Evolutionary conservation across 2,329 filamentous ascomycete genomes (phyloP).

Genomic region (Amauroascus verrucosus): DNA sequence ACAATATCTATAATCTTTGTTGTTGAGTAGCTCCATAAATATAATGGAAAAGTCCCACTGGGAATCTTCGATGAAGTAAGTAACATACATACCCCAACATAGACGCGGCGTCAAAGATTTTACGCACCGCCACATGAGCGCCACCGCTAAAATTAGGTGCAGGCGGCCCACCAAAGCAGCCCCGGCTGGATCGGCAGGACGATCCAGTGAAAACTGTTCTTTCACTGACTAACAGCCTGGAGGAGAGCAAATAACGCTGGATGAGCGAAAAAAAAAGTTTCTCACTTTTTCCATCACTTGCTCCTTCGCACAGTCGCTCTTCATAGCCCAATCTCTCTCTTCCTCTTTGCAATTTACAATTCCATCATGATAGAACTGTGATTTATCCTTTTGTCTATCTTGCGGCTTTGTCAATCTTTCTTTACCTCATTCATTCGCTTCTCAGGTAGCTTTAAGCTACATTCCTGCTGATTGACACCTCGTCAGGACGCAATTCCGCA

Average conservation of each 20-base stretch:
- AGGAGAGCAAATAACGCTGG: neutral
- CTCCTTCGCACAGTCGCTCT: neutral
- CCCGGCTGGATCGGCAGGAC: conserved; percentile 6
- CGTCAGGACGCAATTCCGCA: neutral
- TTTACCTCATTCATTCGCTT: neutral
- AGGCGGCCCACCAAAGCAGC: neutral
- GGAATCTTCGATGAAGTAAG: too few relatives aligned
- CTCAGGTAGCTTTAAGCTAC: neutral
- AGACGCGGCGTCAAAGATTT: neutral
- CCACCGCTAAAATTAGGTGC: conserved; percentile 9
- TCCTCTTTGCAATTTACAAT: neutral
- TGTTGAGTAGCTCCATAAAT: too few relatives aligned
- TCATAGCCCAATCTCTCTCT: neutral
- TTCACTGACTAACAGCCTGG: conserved; percentile 3
- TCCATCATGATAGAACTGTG: conserved; percentile 6
- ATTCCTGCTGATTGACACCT: neutral
- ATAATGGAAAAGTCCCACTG: too few relatives aligned
- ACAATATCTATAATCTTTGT: too few relatives aligned
- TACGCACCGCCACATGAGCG: conserved; percentile 3
- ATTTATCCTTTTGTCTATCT: neutral
- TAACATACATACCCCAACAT: too few relatives aligned
- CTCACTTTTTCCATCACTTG: neutral
- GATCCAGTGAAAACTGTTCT: conserved; percentile 8
- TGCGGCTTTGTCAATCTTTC: neutral
- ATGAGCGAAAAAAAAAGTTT: conserved; percentile 7